Evolutionary conservation across 2,329 filamentous ascomycete genomes (phyloP).

Genomic region (Alternaria sp.): DNA sequence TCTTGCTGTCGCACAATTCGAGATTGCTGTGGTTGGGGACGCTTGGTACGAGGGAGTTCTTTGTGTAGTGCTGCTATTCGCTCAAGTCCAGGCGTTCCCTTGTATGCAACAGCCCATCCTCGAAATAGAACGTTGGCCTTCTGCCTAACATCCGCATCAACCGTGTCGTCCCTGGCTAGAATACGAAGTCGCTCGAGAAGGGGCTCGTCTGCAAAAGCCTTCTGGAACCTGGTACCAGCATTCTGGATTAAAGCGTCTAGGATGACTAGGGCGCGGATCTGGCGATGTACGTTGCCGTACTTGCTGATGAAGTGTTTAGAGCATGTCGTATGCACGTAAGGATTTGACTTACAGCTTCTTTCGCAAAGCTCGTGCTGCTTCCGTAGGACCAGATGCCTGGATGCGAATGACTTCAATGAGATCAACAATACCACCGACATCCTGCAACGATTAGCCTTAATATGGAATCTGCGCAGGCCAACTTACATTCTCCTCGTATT

Average conservation of each 20-base stretch:
- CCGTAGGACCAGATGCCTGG: slow-evolving; percentile 83
- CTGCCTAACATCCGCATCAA: slow-evolving; percentile 83
- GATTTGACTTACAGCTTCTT: slow-evolving; percentile 81
- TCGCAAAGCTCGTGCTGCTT: slow-evolving; percentile 89
- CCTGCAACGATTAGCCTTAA: slow-evolving; percentile 23
- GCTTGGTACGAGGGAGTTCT: slow-evolving; percentile 68
- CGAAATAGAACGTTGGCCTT: slow-evolving; percentile 89
- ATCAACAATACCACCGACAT: slow-evolving; percentile 89
- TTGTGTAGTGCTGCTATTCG: slow-evolving; percentile 81
- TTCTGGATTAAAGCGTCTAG: slow-evolving; percentile 96
- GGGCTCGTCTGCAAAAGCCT: slow-evolving; percentile 87
- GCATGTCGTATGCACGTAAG: not conserved
- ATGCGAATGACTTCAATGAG: slow-evolving; percentile 93
- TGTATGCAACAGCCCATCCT: slow-evolving; percentile 86
- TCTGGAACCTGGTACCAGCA: slow-evolving; percentile 85
- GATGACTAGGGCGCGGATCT: slow-evolving; percentile 86
- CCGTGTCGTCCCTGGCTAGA: slow-evolving; percentile 83
- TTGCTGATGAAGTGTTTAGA: slow-evolving; percentile 65
- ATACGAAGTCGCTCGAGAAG: slow-evolving; percentile 90
- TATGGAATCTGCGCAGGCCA: no score
- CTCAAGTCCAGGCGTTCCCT: slow-evolving; percentile 80
- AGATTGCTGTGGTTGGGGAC: slow-evolving; percentile 75
- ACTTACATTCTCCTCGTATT: slow-evolving; percentile 78
- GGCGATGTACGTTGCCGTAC: slow-evolving; percentile 93
- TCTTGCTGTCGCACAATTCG: slow-evolving; percentile 84